Evolutionary conservation across 2,329 filamentous ascomycete genomes (phyloP).

Genomic region (Aspergillus candidus): DNA sequence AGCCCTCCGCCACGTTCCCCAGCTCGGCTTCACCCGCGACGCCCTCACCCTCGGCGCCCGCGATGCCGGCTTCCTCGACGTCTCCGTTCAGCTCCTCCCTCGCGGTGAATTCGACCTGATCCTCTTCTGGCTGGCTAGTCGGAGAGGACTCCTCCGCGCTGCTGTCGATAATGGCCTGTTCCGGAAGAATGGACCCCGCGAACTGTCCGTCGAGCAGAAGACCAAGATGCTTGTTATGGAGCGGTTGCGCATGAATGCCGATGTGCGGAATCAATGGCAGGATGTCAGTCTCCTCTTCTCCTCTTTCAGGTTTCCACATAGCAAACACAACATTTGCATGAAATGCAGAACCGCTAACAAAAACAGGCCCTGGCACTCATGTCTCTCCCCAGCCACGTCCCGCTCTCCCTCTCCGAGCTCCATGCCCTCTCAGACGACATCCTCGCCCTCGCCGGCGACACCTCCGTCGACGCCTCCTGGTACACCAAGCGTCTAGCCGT

Average conservation of each 20-base stretch:
- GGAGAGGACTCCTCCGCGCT: conserved; percentile 32
- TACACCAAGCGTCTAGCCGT: conserved; percentile 66
- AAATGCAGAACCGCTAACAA: background rate
- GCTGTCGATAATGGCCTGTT: conserved; percentile 30
- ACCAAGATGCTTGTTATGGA: conserved; percentile 69
- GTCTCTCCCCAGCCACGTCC: conserved; percentile 74
- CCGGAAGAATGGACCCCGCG: conserved; percentile 8
- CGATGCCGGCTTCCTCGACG: conserved; percentile 80
- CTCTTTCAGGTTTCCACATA: too few species aligned
- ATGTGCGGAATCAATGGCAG: conserved; percentile 73
- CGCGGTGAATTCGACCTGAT: conserved; percentile 77
- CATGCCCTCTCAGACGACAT: conserved; percentile 85
- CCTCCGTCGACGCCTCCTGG: conserved; percentile 77
- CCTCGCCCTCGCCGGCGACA: conserved; percentile 77
- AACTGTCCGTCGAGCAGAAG: conserved; percentile 53
- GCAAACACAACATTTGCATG: too few species aligned
- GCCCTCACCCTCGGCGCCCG: conserved; percentile 71
- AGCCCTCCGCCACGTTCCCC: conserved; percentile 71
- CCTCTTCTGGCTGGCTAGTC: conserved; percentile 39
- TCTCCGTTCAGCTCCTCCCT: conserved; percentile 75
- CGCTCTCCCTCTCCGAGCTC: conserved; percentile 71
- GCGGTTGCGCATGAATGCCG: conserved; percentile 66
- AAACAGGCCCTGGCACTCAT: conserved; percentile 77
- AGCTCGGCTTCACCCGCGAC: conserved; percentile 71
- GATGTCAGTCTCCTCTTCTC: conserved; percentile 54